Conservation (phyloP, 768 basidiomycete species). For the Auricularia auricula-judae region DNA sequence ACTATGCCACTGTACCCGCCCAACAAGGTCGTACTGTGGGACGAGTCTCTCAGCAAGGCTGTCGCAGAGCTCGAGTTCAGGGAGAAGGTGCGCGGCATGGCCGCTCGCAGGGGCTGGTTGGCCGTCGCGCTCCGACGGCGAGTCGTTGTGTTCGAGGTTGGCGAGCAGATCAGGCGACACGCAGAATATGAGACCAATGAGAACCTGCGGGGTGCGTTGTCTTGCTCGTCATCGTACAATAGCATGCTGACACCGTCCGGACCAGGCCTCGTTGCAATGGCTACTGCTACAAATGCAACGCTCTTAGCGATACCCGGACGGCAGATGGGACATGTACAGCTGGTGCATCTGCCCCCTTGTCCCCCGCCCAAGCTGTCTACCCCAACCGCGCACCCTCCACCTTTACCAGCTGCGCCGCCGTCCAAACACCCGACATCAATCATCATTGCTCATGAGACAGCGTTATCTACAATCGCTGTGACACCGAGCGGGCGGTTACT, state of each 20-base stretch:
- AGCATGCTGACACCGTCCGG: background rate
- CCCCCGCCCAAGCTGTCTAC: conserved; percentile 41
- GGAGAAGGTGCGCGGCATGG: conserved; percentile 69
- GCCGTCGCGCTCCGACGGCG: conserved; percentile 70
- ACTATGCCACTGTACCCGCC: conserved; percentile 81
- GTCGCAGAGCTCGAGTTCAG: conserved; percentile 85
- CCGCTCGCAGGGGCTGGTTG: conserved; percentile 75
- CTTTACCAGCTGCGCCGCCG: conserved; percentile 37
- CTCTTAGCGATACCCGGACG: conserved; percentile 77
- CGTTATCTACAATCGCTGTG: conserved; percentile 66
- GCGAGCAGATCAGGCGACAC: conserved; percentile 47
- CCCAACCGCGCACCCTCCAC: conserved; percentile 47
- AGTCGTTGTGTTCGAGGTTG: conserved; percentile 69
- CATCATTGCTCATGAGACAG: conserved; percentile 72
- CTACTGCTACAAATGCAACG: conserved; percentile 66
- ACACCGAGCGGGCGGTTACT: conserved; percentile 70
- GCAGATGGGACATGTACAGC: conserved; percentile 80
- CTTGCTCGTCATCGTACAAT: background rate
- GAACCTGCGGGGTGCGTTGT: conserved; percentile 61
- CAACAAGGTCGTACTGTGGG: conserved; percentile 88
- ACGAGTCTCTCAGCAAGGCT: conserved; percentile 63
- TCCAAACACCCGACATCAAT: conserved; percentile 61
- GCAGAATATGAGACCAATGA: conserved; percentile 82
- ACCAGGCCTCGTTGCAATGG: conserved; percentile 69
- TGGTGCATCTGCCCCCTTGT: conserved; percentile 78